Evolutionary conservation across 805 yeast genomes (phyloP).

Genomic region (Ogataea nakhonphanomensis): DNA sequence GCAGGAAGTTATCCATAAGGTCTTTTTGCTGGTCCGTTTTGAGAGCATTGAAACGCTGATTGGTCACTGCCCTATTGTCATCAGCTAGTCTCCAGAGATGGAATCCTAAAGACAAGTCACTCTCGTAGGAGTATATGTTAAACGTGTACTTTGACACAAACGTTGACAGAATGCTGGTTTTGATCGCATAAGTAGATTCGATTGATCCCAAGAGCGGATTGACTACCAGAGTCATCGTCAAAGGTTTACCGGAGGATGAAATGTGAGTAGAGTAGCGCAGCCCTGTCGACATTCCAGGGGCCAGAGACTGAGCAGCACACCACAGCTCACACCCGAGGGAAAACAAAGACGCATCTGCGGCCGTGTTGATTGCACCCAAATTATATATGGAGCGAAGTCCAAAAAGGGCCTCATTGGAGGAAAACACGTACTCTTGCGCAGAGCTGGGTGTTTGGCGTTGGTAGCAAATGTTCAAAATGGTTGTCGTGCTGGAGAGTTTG

Average conservation of each 20-base stretch:
- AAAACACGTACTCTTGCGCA: slow-evolving; percentile 71
- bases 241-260: slow-evolving; percentile 83
- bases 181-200: slow-evolving; percentile 82
- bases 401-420: slow-evolving; percentile 76
- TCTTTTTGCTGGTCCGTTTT: slow-evolving; percentile 21
- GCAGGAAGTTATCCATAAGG: slow-evolving; percentile 23
- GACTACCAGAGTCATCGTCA: slow-evolving; percentile 79
- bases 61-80: slow-evolving; percentile 1
- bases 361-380: slow-evolving; percentile 35
- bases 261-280: slow-evolving; percentile 74
- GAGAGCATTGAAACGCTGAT: slow-evolving; percentile 18
- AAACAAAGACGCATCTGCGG: slow-evolving; percentile 42
- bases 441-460: slow-evolving; percentile 64
- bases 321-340: slow-evolving; percentile 82
- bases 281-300: slow-evolving; percentile 88
- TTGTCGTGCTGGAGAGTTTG: slow-evolving; percentile 29
- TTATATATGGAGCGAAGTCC: slow-evolving; percentile 82
- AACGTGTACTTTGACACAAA: slow-evolving; percentile 85
- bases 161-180: slow-evolving; percentile 70
- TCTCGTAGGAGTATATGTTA: slow-evolving; percentile 84
- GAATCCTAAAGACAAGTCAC: slow-evolving; percentile 81
- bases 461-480: slow-evolving; percentile 61
- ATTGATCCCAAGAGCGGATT: slow-evolving; percentile 91
- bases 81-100: slow-evolving; percentile 64
- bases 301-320: slow-evolving; percentile 78